Conservation (phyloP, 2,329 filamentous ascomycete genomes). For the Dothidotthia symphoricarpi region DNA sequence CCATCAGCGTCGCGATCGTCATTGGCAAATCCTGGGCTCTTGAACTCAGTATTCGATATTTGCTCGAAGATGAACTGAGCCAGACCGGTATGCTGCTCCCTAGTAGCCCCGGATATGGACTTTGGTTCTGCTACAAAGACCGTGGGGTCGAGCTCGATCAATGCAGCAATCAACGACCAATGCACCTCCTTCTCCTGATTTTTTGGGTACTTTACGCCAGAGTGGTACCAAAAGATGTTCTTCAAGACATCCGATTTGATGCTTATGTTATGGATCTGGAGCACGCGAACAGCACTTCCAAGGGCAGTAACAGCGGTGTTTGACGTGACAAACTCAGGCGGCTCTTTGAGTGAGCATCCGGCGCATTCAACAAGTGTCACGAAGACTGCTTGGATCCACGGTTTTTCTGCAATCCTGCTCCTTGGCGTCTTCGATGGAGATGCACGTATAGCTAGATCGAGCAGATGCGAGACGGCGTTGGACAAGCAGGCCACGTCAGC, state of each 20-base stretch:
- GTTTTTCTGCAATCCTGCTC: conserved; percentile 41
- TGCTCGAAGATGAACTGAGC: conserved; percentile 29
- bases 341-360: conserved; percentile 27
- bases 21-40: conserved; percentile 10
- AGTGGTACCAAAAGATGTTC: conserved; percentile 38
- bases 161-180: conserved; percentile 35
- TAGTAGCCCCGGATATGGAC: conserved; percentile 6
- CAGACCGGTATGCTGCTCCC: conserved; percentile 25
- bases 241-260: conserved; percentile 30
- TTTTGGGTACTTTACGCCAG: conserved; percentile 30
- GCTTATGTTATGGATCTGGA: conserved; percentile 24
- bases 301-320: conserved; percentile 24
- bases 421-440: conserved; percentile 43
- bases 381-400: conserved; percentile 48
- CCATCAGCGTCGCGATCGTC: neutral
- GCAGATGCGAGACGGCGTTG: conserved; percentile 32
- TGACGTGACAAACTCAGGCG: conserved; percentile 21
- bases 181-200: conserved; percentile 18
- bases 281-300: conserved; percentile 23
- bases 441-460: conserved; percentile 45
- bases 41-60: conserved; percentile 23
- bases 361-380: conserved; percentile 38
- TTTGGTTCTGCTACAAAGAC: conserved; percentile 32
- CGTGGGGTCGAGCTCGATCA: conserved; percentile 34
- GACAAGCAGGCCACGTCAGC: conserved; percentile 23